These are phyloP conservation scores for Vigna angularis DNA, from an alignment of 306 rosid species.

Conservation along the genomic window DNA sequence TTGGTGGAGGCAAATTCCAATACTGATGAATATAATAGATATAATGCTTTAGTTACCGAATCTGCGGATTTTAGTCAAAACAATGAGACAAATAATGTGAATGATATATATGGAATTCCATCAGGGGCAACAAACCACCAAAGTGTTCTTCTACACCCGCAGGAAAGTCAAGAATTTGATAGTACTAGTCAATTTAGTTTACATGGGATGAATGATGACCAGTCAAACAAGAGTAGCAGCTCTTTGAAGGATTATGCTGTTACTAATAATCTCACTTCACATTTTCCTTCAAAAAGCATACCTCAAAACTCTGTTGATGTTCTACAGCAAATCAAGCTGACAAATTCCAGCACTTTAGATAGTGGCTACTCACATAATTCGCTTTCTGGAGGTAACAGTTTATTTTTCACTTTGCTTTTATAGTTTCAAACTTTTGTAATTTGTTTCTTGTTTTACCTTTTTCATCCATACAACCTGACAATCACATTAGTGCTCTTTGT, in stretches of 20 bases:
- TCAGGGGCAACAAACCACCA: constrained; percentile 54
- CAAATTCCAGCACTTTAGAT: constrained; percentile 49
- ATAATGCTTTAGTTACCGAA: constrained; percentile 45
- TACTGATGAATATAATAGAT: constrained; percentile 53
- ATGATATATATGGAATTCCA: constrained; percentile 47
- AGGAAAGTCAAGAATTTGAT: constrained; percentile 55
- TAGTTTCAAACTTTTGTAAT: constrained; percentile 21
- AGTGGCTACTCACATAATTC: constrained; percentile 50
- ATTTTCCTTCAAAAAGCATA: constrained; percentile 48
- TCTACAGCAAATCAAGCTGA: constrained; percentile 51
- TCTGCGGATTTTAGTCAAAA: constrained; percentile 50
- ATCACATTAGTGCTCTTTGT: constrained; percentile 37
- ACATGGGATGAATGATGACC: constrained; percentile 54
- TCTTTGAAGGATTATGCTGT: constrained; percentile 55
- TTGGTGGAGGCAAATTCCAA: constrained; percentile 48
- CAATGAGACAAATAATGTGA: constrained; percentile 46
- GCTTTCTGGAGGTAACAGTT: constrained; percentile 62
- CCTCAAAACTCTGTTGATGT: constrained; percentile 64
- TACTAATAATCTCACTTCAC: constrained; percentile 50
- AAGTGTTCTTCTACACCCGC: constrained; percentile 44
- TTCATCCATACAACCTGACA: constrained; percentile 38
- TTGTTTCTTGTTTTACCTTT: constrained; percentile 21
- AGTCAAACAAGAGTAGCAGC: constrained; percentile 51
- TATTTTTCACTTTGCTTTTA: constrained; percentile 11
- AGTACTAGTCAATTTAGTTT: constrained; percentile 56